Base-by-base conservation (phyloP, 2,329 filamentous ascomycete genomes). In the Xylaria sp. region DNA sequence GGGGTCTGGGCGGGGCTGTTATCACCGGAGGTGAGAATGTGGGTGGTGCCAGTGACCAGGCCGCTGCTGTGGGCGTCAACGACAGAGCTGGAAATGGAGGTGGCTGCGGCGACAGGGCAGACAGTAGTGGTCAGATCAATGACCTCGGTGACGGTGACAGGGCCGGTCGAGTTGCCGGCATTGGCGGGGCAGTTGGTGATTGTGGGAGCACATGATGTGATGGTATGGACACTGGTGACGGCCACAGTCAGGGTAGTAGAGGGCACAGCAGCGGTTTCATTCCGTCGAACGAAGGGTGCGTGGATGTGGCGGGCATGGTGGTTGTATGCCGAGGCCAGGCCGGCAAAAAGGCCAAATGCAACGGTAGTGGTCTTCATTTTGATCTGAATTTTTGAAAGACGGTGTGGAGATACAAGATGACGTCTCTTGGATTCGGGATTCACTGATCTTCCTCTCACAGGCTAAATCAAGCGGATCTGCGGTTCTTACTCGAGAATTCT, bases 121-220 rank as follows among this genome's bases (percentile, higher is more conserved):
- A 81, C 73, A 17, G 77, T 79, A 17, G 79, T 81, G 61, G 78
- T 80, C 34, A 79, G 69, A 39, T 78, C 75, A 45, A 81, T 74
- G 50, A 79, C 77, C 73, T 80, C 76, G 19, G 80, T 81, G 42
- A 79, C 75, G 4, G 77, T 73, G 39, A 72, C 74, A 14, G 75
- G 73, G 48, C 73, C 73, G 55, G 73, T 74, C n/a, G 73, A 71
- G 74, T 76, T 77, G 64, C 61, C 69, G 48, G 68, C 58, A 36
- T 61, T 59, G 56, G 71, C 75, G 17, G 78, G 78, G 77, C 77
- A 78, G 77, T 79, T 77, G 9, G 78, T 78, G 64, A 79, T 69
- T n/a, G 76, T 77, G 45, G 78, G 73, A 51, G 77, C 76, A 64
- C 77, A 79, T 17, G 76, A 77, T 48, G 77, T 75, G 64, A 78